phyloP scores from a whole-genome alignment of 1,284 basidiomycete genomes.

The Cryptococcus deneoformans region DNA sequence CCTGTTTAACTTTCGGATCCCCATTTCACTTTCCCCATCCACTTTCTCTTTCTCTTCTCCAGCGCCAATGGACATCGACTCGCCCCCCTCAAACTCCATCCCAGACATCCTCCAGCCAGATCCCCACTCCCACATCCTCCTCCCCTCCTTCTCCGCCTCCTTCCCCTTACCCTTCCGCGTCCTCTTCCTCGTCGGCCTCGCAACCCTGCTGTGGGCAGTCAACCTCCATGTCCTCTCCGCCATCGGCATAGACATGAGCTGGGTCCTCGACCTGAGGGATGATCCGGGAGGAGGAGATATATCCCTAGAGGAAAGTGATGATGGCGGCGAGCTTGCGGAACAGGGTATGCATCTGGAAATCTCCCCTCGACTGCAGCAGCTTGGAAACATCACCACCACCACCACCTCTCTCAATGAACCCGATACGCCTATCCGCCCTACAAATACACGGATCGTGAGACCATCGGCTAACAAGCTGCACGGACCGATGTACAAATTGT shows the following conservation, averaged over 20 bases:
- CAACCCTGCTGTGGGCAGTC: slow-evolving; percentile 75
- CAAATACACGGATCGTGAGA: slow-evolving; percentile 18
- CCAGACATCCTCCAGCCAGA: slow-evolving; percentile 12
- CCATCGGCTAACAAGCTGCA: slow-evolving; percentile 51
- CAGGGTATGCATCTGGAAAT: background rate
- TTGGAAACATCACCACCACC: background rate
- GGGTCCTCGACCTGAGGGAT: slow-evolving; percentile 55
- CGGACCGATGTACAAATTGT: slow-evolving; percentile 65
- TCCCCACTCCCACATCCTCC: slow-evolving; percentile 38
- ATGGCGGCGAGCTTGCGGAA: background rate
- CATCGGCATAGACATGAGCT: slow-evolving; percentile 69
- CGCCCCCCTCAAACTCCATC: slow-evolving; percentile 27
- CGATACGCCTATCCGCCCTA: slow-evolving; percentile 38
- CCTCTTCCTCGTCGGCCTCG: slow-evolving; percentile 65
- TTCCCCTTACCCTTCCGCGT: slow-evolving; percentile 83
- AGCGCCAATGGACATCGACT: slow-evolving; percentile 47
- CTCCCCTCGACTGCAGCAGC: background rate
- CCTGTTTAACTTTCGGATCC: no score
- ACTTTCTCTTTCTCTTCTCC: background rate
- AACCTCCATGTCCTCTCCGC: slow-evolving; percentile 78
- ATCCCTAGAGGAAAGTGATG: background rate
- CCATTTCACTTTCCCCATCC: background rate
- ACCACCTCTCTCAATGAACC: slow-evolving; percentile 7
- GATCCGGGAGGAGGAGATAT: slow-evolving; percentile 4
- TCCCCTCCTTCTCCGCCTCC: slow-evolving; percentile 56